Base-by-base conservation (phyloP, 2,329 filamentous ascomycete species). In the Fusarium duplospermum region DNA sequence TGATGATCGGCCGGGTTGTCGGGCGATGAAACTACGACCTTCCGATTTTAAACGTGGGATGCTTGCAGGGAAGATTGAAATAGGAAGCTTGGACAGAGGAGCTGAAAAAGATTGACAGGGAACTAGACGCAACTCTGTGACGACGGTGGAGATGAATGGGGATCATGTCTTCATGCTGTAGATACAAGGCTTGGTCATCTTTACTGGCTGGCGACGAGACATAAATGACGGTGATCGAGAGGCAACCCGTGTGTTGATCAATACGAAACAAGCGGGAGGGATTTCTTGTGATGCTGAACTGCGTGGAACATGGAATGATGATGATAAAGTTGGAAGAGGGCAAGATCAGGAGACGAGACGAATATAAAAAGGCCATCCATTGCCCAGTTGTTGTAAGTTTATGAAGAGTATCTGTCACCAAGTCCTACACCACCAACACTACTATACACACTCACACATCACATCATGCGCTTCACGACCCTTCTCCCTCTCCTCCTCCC, bases 401-500 rank as follows among this genome's bases (percentile, higher is more conserved):
- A 18, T 8, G 1, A 14, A n/a, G 11, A 29, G 22, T n/a, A 27
- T 20, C 40, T 11, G 38, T 29, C 31, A 42, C 27, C 54, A 18
- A 40, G 16, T 36, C 36, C 18, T 11, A 52, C 50, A 62, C 18
- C 13, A 22, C 8, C 22, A 36, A 33, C 36, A 35, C 6, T 13
- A 16, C 54, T 24, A 9, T 27, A 47, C 14, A 6, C n/a, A 20
- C 16, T 18, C 27, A 10, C 27, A 11, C 31, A 22, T 42, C 31
- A 33, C 76, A 77, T 20, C 64, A 79, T 79, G 78, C 71, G 63
- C 38, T 73, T 70, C 68, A 52, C 16, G 13, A 36, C 42, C 16
- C 33, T 76, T 38, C 36, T 77, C 35, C 31, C 66, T 60, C 35
- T 76, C 40, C 45, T 78, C 54, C 54, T 77, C 31, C 38, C 70